phyloP scores from a whole-genome alignment of 208 protist genomes.

The Endotrypanum monterogeii region DNA sequence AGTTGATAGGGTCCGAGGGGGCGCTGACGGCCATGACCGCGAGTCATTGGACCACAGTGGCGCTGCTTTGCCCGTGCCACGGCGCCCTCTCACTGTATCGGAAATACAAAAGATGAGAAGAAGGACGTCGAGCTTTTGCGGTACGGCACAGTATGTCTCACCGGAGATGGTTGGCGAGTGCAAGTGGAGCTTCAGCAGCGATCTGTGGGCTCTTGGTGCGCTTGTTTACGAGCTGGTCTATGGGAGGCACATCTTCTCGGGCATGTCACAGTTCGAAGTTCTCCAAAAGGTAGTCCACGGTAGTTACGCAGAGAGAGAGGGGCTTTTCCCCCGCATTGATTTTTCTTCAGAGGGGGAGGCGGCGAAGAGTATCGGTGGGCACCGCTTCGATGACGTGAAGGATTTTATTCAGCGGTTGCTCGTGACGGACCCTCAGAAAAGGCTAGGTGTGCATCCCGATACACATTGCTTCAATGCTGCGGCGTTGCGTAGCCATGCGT shows the following conservation, averaged over 20 bases:
- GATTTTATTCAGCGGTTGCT: slow-evolving; percentile 73
- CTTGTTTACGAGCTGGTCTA: slow-evolving; percentile 93
- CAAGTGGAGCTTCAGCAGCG: slow-evolving; percentile 92
- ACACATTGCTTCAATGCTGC: slow-evolving; percentile 60
- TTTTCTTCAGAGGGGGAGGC: slow-evolving; percentile 14
- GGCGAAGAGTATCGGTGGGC: neutral
- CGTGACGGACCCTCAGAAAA: slow-evolving; percentile 56
- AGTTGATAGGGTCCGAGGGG: neutral
- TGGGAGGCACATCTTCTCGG: slow-evolving; percentile 83
- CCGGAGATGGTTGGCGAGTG: slow-evolving; percentile 94
- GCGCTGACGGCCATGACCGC: neutral
- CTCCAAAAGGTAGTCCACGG: slow-evolving; percentile 71
- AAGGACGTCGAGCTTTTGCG: slow-evolving; percentile 85
- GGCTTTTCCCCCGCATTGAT: slow-evolving; percentile 57
- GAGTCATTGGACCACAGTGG: neutral
- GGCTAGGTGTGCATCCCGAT: slow-evolving; percentile 66
- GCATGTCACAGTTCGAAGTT: slow-evolving; percentile 65
- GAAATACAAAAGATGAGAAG: slow-evolving; percentile 84
- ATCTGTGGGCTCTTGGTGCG: slow-evolving; percentile 95
- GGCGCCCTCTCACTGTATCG: slow-evolving; percentile 72
- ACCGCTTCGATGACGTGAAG: slow-evolving; percentile 54
- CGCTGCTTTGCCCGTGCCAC: slow-evolving; percentile 5
- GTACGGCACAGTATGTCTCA: slow-evolving; percentile 94
- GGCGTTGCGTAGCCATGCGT: slow-evolving; percentile 56
- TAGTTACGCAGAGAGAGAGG: slow-evolving; percentile 10